Conservation (phyloP, 2,329 filamentous ascomycete genomes). For the Blumeria graminis region DNA sequence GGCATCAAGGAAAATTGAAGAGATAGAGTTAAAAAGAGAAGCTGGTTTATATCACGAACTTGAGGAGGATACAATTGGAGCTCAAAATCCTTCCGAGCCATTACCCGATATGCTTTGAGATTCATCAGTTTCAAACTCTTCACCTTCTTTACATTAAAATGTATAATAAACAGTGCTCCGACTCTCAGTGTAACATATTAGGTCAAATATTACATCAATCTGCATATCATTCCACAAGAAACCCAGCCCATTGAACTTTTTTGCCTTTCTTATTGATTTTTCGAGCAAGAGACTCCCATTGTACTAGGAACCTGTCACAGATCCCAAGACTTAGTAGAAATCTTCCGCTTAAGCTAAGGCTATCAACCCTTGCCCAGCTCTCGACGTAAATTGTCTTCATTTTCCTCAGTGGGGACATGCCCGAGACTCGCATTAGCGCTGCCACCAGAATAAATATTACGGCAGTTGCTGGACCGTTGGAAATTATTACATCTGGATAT, state of each 20-base stretch:
- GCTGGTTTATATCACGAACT: constrained; percentile 21
- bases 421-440: constrained; percentile 23
- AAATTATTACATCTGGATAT: constrained; percentile 54
- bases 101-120: too few relatives aligned
- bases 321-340: constrained; percentile 39
- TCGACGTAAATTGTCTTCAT: constrained; percentile 71
- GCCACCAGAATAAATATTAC: constrained; percentile 46
- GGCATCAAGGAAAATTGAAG: constrained; percentile 30
- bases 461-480: constrained; percentile 73
- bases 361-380: constrained; percentile 69
- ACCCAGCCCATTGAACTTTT: constrained; percentile 13
- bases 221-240: constrained; percentile 11
- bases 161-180: too few relatives aligned
- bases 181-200: background rate
- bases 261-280: constrained; percentile 8
- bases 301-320: constrained; percentile 60
- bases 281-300: constrained; percentile 34
- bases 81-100: background rate
- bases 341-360: constrained; percentile 63
- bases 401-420: constrained; percentile 27
- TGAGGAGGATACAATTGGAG: constrained; percentile 8
- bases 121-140: too few relatives aligned
- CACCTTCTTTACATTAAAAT: too few relatives aligned
- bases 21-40: constrained; percentile 18
- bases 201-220: background rate